Conservation (phyloP, 2,329 filamentous ascomycete species). For the Amylocarpus encephaloides region DNA sequence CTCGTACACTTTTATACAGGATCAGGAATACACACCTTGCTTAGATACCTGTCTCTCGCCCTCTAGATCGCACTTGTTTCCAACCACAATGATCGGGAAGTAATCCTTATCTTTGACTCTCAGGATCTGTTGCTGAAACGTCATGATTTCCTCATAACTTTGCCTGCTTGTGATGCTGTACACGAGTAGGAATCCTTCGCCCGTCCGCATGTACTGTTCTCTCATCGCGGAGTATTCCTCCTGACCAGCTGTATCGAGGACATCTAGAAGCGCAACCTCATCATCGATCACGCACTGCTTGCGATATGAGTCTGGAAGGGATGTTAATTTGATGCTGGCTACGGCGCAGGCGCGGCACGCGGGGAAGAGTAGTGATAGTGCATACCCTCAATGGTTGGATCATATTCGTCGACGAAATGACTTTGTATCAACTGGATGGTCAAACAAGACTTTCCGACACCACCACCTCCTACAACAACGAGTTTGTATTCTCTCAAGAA, state of each 20-base stretch:
- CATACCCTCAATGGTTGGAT: conserved; percentile 96
- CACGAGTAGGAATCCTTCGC: conserved; percentile 94
- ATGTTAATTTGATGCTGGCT: neutral
- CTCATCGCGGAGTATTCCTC: conserved; percentile 99
- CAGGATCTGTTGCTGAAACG: conserved; percentile 97
- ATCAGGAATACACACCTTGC: conserved; percentile 60
- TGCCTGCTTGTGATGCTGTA: conserved; percentile 98
- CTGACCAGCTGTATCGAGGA: conserved; percentile 95
- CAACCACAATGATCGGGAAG: conserved; percentile 98
- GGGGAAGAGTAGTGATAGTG: conserved; percentile 21
- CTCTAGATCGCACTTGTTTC: conserved; percentile 99
- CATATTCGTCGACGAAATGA: conserved; percentile 99
- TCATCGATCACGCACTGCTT: conserved; percentile 99
- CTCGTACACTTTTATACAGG: neutral
- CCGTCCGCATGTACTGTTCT: conserved; percentile 99
- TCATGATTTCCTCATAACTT: conserved; percentile 97
- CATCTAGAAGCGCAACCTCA: conserved; percentile 93
- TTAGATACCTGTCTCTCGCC: conserved; percentile 83
- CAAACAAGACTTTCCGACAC: conserved; percentile 97
- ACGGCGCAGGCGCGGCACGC: neutral
- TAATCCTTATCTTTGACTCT: conserved; percentile 99
- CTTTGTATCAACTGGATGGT: conserved; percentile 88
- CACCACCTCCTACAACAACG: conserved; percentile 95
- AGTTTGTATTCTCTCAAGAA: conserved; percentile 90
- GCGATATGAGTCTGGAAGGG: conserved; percentile 81